Evolutionary conservation across 2,329 filamentous ascomycete genomes (phyloP).

Genomic region (Ophiostoma quercus): DNA sequence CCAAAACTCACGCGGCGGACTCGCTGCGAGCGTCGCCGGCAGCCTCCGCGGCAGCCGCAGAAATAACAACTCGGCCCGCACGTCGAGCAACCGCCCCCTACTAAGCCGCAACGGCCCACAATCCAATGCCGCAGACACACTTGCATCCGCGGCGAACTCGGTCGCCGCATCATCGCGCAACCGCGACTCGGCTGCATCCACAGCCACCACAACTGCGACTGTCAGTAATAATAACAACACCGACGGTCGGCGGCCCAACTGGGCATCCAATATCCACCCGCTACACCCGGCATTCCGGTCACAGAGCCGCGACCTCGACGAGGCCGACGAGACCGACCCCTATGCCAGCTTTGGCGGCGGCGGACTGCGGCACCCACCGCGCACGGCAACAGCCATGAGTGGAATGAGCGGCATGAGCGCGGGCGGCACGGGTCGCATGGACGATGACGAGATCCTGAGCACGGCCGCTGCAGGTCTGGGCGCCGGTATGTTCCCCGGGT

Average conservation of each 20-base stretch:
- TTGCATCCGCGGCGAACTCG: neutral
- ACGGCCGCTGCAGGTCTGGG: slow-evolving; percentile 17
- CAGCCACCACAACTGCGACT: neutral
- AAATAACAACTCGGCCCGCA: neutral
- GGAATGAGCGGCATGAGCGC: neutral
- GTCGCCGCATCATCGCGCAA: slow-evolving; percentile 15
- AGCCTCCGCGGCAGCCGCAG: neutral
- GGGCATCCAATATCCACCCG: neutral
- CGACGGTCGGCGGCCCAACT: neutral
- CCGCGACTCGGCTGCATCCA: slow-evolving; percentile 19
- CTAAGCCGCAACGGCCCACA: neutral
- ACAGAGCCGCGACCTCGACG: neutral
- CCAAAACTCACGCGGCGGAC: neutral
- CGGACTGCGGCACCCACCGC: slow-evolving; percentile 1
- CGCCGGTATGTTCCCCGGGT: slow-evolving; percentile 34
- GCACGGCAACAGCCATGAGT: neutral
- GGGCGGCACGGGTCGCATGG: slow-evolving; percentile 15
- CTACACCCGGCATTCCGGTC: neutral
- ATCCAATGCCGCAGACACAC: neutral
- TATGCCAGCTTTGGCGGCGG: neutral
- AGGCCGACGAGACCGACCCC: neutral
- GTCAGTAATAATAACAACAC: neutral
- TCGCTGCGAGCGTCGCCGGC: neutral
- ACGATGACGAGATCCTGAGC: slow-evolving; percentile 8
- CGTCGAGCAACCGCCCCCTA: neutral